Evolutionary conservation across 306 rosid species (phyloP), one percentile per base, ranked within the genome.

Genomic region (Pyrus betulifolia): DNA sequence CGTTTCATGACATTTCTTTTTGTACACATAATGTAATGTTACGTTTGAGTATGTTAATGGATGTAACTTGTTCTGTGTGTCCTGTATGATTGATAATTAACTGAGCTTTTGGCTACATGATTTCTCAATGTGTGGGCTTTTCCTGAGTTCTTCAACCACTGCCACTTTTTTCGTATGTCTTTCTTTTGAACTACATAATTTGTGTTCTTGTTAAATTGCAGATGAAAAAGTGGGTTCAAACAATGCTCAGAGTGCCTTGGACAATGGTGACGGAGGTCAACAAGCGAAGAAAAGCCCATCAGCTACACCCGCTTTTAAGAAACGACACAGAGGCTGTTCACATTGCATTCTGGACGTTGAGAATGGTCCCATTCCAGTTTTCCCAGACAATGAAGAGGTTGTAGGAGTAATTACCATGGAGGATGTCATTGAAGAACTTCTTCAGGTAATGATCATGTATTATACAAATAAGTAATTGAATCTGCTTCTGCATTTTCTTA

Each of bases 351-450:
- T 95, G 84, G 99, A 92, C 78, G 17, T 95, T 49, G 99, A 92
- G 54, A 95, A 92, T 77, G 77, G 83, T 61, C 92, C 99, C 65
- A 81, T 92, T 79, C 99, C 93, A 11, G 88, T 82, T 44, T 87
- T 86, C 79, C 86, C 96, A 61, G 70, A 89, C 64, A 85, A 82
- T 76, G 96, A 95, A 86, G 85, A 80, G 78, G 97, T 92, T 75
- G 99, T 95, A 79, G 99, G 99, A 74, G 99, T 95, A 76, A 95
- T 95, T 79, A 71, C 92, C 38, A 95, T 95, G 99, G 99, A 95
- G 88, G 99, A 95, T 87, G 99, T 95, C 75, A 95, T 95, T 27
- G 99, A 95, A 89, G 99, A 95, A 84, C 99, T 95, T 83, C 99
- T 95, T 84, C 99, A 95, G 99, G 99, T 95, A 79, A 71, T 72